Conservation (phyloP, 192 early-diverging fungal species). For the Dissophora ornata region DNA sequence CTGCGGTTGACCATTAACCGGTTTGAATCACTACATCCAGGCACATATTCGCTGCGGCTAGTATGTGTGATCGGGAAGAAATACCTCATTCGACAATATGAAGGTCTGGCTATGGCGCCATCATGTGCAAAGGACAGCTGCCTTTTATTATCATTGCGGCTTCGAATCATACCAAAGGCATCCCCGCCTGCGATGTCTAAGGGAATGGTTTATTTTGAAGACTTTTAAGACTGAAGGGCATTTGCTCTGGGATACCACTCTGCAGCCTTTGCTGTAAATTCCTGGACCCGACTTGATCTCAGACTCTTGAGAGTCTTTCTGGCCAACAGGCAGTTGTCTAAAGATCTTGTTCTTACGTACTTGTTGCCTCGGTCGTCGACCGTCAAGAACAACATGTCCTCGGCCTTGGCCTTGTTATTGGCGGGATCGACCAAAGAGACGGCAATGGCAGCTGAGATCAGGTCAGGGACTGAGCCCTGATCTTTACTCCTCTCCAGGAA, state of each 20-base stretch:
- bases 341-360: constrained; percentile 12
- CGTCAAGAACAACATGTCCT: constrained; percentile 29
- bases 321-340: constrained; percentile 28
- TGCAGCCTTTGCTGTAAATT: constrained; percentile 36
- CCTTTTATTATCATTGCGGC: too few species aligned
- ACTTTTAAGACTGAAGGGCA: constrained; percentile 26
- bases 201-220: too few species aligned
- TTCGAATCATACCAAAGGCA: too few species aligned
- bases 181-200: too few species aligned
- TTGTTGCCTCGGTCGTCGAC: constrained; percentile 10
- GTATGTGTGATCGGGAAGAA: too few species aligned
- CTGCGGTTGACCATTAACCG: too few species aligned
- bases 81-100: too few species aligned
- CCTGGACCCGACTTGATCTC: constrained; percentile 28
- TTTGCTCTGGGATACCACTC: constrained; percentile 28
- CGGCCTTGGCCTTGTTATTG: constrained; percentile 25
- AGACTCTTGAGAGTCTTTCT: constrained; percentile 40
- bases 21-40: too few species aligned
- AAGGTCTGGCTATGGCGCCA: too few species aligned
- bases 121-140: too few species aligned
- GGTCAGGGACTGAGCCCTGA: constrained; percentile 21
- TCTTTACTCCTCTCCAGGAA: constrained; percentile 27
- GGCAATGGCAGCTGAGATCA: constrained; percentile 45
- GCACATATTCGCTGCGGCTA: too few species aligned
- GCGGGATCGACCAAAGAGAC: constrained; percentile 24